phyloP scores from a whole-genome alignment of 140 eudicot species.

The Bidens hawaiensis region DNA sequence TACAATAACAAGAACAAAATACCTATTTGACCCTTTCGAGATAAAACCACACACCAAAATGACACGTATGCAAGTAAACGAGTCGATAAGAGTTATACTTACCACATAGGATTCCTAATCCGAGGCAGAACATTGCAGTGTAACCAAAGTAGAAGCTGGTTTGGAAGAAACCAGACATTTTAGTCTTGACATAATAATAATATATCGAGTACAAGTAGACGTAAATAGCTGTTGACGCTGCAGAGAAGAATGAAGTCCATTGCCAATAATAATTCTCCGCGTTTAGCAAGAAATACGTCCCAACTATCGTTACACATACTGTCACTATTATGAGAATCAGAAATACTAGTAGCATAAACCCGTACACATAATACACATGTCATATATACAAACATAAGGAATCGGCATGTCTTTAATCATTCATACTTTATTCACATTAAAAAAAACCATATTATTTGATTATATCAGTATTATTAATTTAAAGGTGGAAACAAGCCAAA shows the following conservation, averaged over 20 bases:
- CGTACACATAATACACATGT: slow-evolving; percentile 93
- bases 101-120: slow-evolving; percentile 95
- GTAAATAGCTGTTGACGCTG: slow-evolving; percentile 87
- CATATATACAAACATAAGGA: slow-evolving; percentile 1
- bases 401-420: slow-evolving; percentile 14
- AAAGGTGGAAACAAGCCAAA: no score
- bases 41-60: background rate
- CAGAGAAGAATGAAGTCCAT: slow-evolving; percentile 97
- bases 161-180: slow-evolving; percentile 98
- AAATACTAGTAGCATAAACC: slow-evolving; percentile 95
- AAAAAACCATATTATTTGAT: no score
- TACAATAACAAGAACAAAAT: background rate
- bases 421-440: background rate
- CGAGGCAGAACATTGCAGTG: slow-evolving; percentile 94
- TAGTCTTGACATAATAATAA: slow-evolving; percentile 87
- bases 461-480: no score
- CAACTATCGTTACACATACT: slow-evolving; percentile 94
- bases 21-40: no score
- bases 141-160: slow-evolving; percentile 97
- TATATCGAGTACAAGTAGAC: slow-evolving; percentile 85
- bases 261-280: slow-evolving; percentile 99
- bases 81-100: slow-evolving; percentile 10
- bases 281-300: slow-evolving; percentile 88
- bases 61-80: background rate
- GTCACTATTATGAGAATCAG: slow-evolving; percentile 82